A percentile compares a stretch with the other conserved stretches of the same genome.
Conservation (phyloP, 2,329 filamentous ascomycete species). For the Septoria linicola region DNA sequence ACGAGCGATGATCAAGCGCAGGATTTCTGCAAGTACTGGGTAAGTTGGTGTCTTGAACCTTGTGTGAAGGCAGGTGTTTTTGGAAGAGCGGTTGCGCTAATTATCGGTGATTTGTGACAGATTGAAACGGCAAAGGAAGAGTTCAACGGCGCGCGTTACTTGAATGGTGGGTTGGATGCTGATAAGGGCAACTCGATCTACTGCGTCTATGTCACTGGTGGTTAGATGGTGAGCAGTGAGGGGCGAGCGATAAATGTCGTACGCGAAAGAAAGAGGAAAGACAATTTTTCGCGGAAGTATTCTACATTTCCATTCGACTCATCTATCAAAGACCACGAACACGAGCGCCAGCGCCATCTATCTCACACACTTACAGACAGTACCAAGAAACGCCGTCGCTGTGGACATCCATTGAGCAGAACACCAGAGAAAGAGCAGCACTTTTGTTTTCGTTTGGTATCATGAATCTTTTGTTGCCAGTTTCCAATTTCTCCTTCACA, state of each 20-base stretch:
- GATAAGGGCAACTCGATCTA: slow-evolving; percentile 20
- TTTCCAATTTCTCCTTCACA: background rate
- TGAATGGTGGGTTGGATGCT: slow-evolving; percentile 21
- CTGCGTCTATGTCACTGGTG: slow-evolving; percentile 17
- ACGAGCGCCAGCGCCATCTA: too few relatives aligned
- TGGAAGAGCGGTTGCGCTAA: background rate
- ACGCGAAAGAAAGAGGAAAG: too few relatives aligned
- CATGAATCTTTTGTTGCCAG: background rate
- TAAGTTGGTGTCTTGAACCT: background rate
- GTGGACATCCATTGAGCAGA: background rate
- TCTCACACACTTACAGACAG: too few relatives aligned
- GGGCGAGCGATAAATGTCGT: too few relatives aligned
- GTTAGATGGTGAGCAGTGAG: too few relatives aligned
- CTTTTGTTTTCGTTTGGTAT: slow-evolving; percentile 2
- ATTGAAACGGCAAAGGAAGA: slow-evolving; percentile 19
- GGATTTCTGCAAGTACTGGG: slow-evolving; percentile 13
- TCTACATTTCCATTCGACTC: background rate
- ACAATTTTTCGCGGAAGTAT: background rate
- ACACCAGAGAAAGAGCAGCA: background rate
- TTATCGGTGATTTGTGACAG: slow-evolving; percentile 1
- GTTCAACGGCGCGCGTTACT: slow-evolving; percentile 18
- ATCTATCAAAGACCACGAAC: background rate
- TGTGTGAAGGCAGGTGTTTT: too few relatives aligned
- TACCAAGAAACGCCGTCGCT: background rate
- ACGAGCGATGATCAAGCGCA: slow-evolving; percentile 15